Conservation (phyloP, 495 filamentous ascomycete species). For the Annulohypoxylon nitens region DNA sequence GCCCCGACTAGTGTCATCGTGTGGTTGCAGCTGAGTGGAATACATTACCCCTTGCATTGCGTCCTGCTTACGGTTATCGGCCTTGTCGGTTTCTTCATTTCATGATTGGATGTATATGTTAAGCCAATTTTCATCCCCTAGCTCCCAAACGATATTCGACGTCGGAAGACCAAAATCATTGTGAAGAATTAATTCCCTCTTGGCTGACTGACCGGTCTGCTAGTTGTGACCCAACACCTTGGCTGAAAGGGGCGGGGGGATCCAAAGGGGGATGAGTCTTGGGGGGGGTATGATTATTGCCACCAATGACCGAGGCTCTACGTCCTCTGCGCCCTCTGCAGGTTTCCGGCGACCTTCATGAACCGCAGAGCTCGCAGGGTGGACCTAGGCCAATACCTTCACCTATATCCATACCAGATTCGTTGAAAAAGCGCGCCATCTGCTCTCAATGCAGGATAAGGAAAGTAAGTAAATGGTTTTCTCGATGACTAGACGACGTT, state of each 20-base stretch:
- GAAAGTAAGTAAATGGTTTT: constrained; percentile 34
- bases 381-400: constrained; percentile 15
- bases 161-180: constrained; percentile 9
- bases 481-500: background rate
- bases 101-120: constrained; percentile 37
- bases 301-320: constrained; percentile 45
- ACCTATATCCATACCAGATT: constrained; percentile 25
- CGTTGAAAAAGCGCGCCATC: constrained; percentile 41
- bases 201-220: constrained; percentile 16
- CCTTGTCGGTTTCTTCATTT: constrained; percentile 31
- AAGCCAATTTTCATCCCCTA: background rate
- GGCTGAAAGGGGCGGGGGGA: background rate
- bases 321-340: constrained; percentile 48
- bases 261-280: constrained; percentile 18
- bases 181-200: background rate
- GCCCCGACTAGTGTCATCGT: constrained; percentile 27
- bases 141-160: constrained; percentile 10
- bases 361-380: constrained; percentile 19
- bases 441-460: constrained; percentile 48
- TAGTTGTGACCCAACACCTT: constrained; percentile 17
- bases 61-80: constrained; percentile 41
- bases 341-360: constrained; percentile 26
- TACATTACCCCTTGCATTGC: constrained; percentile 37
- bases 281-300: constrained; percentile 9
- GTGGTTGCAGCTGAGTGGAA: constrained; percentile 37